Evolutionary conservation across 73 alveolate species (phyloP), one percentile per base, ranked within the genome.

Genomic region (Paramecium biaurelia): DNA sequence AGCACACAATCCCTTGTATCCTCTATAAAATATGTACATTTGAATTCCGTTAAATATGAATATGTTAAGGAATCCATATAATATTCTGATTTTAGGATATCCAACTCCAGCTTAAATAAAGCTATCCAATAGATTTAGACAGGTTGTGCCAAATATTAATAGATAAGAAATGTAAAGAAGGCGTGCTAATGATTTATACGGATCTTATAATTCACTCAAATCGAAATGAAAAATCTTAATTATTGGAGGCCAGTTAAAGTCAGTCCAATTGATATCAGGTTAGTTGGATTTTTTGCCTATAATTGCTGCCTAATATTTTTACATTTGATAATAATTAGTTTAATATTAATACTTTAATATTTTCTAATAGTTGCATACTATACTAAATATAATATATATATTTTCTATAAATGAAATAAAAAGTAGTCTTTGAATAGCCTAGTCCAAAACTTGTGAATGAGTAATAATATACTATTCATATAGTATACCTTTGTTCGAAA

Each of bases 211-310:
- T 47, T 89, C 94, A 41, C 92, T 70, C 56, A 76, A 43, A 14
- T 70, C 63, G 53, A 70, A 89, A 82, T 89, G 94, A 43, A 89
- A 70, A 20, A 89, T 41, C 76, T 70, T 89, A 12, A 89, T 38
- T 21, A 89, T n/a, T 4, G 94, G 94, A 70, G 94, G 94, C 70
- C 49, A 89, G 21, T 89, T 89, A 53, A 89, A 89, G 9, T 89
- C 94, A 68, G 89, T 89, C 94, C 94, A 89, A 70, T 89, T 89
- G 4, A 89, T 89, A n/a, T 82, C 94, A 37, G 94, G 87, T 70
- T 89, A 21, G 5, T 63, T 70, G 53, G 94, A 79, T 26, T 79
- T 79, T 18, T 43, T 47, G 70, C 76, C 74, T 14, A 79, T 45
- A 20, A 47, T 41, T 18, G 90, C 90, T 47, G 84, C 84, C 84